Base-by-base conservation (phyloP, 2,329 filamentous ascomycete genomes). In the Aspergillus thermomutatus region DNA sequence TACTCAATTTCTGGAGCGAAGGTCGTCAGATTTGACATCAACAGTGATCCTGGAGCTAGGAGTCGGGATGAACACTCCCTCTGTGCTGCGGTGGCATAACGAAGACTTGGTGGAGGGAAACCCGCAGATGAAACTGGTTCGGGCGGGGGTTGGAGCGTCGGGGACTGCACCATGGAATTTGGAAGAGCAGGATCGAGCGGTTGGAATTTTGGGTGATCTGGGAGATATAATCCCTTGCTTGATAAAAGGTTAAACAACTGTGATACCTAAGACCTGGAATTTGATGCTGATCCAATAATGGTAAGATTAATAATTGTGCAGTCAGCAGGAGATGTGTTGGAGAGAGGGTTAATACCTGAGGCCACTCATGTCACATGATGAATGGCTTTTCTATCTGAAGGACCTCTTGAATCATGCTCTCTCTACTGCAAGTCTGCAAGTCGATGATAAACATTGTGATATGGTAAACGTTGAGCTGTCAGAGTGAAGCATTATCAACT, bases 41-140 rank as follows among this genome's bases (percentile, higher is more conserved):
- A 10, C 51, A 1, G 64, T 67, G 2, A 52, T 66, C 43, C 50
- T 67, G 9, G 64, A 66, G 49, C 43, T 67, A 5, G 65, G 64
- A 0, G 64, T 64, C 19, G 65, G 64, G 2, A 25, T 66, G 46
- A 66, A 66, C 11, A 67, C 65, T 1, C 64, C 65, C 1, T 58
- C 49, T 21, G 64, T 67, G 19, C 17, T 67, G 50, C 54, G 64
- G 21, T 65, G 61, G 63, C 58, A 60, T 21, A 63, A 66, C 52
- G 65, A 67, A 34, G 59, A 64, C 21, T 31, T 63, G 31, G 59
- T 67, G 0, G 54, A 57, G 5, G 41, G 14, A 17, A 54, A 9
- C 50, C 56, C 4, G n/a, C 31, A 5, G 49, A 37, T 45, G 31
- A 57, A 58, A 9, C 41, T 67, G 46, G 58, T 67, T 49, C 50